A percentile compares a stretch with the other conserved stretches of the same genome.
phyloP scores from a whole-genome alignment of 1,284 basidiomycete species.

The Xerocomus nothofagi region DNA sequence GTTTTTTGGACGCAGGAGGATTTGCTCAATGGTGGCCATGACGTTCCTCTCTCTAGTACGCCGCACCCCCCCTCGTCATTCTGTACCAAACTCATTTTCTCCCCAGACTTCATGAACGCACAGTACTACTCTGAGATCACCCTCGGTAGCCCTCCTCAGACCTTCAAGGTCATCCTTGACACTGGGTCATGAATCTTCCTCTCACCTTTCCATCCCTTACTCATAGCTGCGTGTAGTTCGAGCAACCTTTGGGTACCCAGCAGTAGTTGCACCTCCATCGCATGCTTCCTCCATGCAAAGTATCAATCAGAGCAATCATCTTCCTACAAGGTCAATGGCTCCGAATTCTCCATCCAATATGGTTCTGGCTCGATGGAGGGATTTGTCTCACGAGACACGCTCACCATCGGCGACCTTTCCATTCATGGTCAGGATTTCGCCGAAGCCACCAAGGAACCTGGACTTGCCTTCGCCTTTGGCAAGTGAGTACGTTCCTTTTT shows the following conservation, averaged over 20 bases:
- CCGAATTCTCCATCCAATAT: slow-evolving; percentile 91
- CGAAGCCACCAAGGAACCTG: slow-evolving; percentile 96
- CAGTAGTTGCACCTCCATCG: slow-evolving; percentile 87
- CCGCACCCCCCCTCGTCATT: slow-evolving; percentile 16
- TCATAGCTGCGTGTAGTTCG: slow-evolving; percentile 49
- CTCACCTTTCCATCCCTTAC: neutral
- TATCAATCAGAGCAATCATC: slow-evolving; percentile 86
- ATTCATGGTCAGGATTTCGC: slow-evolving; percentile 89
- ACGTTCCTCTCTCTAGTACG: slow-evolving; percentile 88
- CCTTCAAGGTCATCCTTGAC: slow-evolving; percentile 86
- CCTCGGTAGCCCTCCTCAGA: slow-evolving; percentile 81
- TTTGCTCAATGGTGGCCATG: slow-evolving; percentile 75
- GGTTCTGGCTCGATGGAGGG: slow-evolving; percentile 98
- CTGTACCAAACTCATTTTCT: slow-evolving; percentile 1
- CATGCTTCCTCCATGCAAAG: slow-evolving; percentile 96
- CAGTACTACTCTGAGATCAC: slow-evolving; percentile 94
- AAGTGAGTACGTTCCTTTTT: slow-evolving; percentile 67
- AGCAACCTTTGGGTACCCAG: slow-evolving; percentile 96
- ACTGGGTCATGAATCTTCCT: slow-evolving; percentile 57
- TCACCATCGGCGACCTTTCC: slow-evolving; percentile 83
- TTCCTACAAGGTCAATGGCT: slow-evolving; percentile 91
- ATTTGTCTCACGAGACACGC: slow-evolving; percentile 85
- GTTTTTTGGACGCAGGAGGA: slow-evolving; percentile 85
- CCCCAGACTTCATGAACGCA: slow-evolving; percentile 91
- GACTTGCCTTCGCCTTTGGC: slow-evolving; percentile 96